phyloP scores from a whole-genome alignment of 805 yeast genomes.

The Torulaspora indica region DNA sequence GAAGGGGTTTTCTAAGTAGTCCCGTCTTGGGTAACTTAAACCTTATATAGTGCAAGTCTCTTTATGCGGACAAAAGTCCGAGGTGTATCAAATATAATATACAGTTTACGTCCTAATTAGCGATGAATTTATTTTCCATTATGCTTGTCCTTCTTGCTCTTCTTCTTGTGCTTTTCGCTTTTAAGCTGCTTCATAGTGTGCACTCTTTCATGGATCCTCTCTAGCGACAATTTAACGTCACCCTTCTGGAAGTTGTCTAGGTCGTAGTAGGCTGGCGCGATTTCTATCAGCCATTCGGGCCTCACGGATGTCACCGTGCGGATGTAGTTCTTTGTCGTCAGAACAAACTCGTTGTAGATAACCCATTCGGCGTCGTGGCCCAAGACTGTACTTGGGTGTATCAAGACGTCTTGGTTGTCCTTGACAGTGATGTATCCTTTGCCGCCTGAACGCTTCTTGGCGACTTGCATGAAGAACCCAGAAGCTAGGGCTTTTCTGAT shows the following conservation, averaged over 20 bases:
- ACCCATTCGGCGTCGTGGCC: constrained; percentile 92
- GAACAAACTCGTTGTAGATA: constrained; percentile 88
- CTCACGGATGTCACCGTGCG: constrained; percentile 87
- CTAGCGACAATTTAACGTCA: constrained; percentile 64
- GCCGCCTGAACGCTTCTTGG: constrained; percentile 77
- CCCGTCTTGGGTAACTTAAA: constrained; percentile 1
- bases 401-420: constrained; percentile 91
- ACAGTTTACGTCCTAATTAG: not conserved
- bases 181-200: constrained; percentile 40
- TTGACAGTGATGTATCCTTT: constrained; percentile 87
- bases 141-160: constrained; percentile 20
- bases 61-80: not conserved
- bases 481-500: constrained; percentile 80
- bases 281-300: constrained; percentile 88
- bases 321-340: constrained; percentile 88
- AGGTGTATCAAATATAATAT: constrained; percentile 3
- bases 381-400: constrained; percentile 90
- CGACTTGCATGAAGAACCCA: constrained; percentile 99
- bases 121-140: not conserved
- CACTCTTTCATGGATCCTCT: constrained; percentile 52
- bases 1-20: not conserved
- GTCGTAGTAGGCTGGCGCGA: constrained; percentile 64
- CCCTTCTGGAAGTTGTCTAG: constrained; percentile 63
- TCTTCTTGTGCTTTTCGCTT: constrained; percentile 22
- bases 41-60: not conserved